Evolutionary conservation across 345 rosid genomes (phyloP), one percentile per base, ranked within the genome.

Genomic region (Toxicodendron radicans): DNA sequence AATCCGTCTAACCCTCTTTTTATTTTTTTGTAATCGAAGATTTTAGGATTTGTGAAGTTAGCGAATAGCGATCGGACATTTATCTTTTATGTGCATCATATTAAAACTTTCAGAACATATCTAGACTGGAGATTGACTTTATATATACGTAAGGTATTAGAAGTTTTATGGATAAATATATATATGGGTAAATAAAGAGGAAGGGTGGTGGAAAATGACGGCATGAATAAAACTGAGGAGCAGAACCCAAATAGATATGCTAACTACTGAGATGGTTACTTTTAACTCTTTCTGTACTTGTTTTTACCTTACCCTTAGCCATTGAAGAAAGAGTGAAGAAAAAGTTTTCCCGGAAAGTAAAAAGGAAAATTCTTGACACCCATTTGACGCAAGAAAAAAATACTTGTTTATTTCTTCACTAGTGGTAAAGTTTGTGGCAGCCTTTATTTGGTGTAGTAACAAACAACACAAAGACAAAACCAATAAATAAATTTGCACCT

Each of bases 181-280:
- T 23, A 21, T 3, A 1, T 1, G 7, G 1, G 11, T 9, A 10
- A 24, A 14, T n/a, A 43, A 46, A 7, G 3, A 7, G 4, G 17
- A 20, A 5, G 12, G 48, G 13, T 67, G 46, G 69, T 69, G 16
- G 59, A 66, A 56, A 62, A 61, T 10, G 30, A 21, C n/a, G n/a
- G n/a, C n/a, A n/a, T n/a, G n/a, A n/a, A n/a, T n/a, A n/a, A n/a
- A n/a, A n/a, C 79, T 5, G 32, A 0, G 69, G 41, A 83, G 81
- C 86, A 63, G 75, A n/a, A 21, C n/a, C 59, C 56, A 77, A 77
- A 68, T 74, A 13, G 86, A 83, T 30, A 33, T 70, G 38, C 11
- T 81, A 80, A 66, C 86, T 24, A 49, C 79, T 62, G 18, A 51
- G 20, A 51, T 73, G 33, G 51, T 24, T 63, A 63, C 69, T 63